Evolutionary conservation across 768 basidiomycete genomes (phyloP).

Genomic region (Tylopilus rubrobrunneus): DNA sequence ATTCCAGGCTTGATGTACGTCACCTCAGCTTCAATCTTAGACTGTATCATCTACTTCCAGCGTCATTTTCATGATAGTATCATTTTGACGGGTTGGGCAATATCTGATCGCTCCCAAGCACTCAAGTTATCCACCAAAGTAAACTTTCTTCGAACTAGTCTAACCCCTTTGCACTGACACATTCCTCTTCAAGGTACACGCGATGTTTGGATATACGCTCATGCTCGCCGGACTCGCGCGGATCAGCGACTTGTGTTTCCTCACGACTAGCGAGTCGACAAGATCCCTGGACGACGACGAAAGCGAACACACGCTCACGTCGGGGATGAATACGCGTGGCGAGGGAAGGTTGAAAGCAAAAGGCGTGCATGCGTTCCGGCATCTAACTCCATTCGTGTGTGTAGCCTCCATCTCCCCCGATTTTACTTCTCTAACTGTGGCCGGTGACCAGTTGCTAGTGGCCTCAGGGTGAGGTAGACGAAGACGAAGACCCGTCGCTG

Average conservation of each 20-base stretch:
- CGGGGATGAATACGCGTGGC: constrained; percentile 21
- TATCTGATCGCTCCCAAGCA: constrained; percentile 86
- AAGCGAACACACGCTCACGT: constrained; percentile 67
- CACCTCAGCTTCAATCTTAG: neutral
- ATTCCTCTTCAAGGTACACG: constrained; percentile 62
- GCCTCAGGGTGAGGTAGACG: constrained; percentile 72
- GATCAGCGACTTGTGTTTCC: constrained; percentile 82
- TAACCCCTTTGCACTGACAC: neutral
- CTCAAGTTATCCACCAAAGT: constrained; percentile 88
- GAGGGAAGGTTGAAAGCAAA: constrained; percentile 26
- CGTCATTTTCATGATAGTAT: constrained; percentile 43
- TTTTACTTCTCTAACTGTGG: neutral
- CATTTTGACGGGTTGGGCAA: constrained; percentile 90
- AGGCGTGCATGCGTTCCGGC: constrained; percentile 49
- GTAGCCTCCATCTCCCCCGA: constrained; percentile 72
- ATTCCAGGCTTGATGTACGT: constrained; percentile 77
- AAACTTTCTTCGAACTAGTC: neutral
- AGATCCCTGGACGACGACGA: constrained; percentile 42
- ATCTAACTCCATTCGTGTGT: too few relatives aligned
- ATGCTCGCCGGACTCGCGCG: constrained; percentile 80
- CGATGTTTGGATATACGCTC: constrained; percentile 79
- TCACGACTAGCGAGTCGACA: constrained; percentile 38
- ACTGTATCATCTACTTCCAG: neutral
- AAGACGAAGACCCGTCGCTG: too few relatives aligned
- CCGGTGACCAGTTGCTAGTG: constrained; percentile 53